phyloP scores from a whole-genome alignment of 768 basidiomycete genomes.

The Pseudohyphozyma bogoriensis region DNA sequence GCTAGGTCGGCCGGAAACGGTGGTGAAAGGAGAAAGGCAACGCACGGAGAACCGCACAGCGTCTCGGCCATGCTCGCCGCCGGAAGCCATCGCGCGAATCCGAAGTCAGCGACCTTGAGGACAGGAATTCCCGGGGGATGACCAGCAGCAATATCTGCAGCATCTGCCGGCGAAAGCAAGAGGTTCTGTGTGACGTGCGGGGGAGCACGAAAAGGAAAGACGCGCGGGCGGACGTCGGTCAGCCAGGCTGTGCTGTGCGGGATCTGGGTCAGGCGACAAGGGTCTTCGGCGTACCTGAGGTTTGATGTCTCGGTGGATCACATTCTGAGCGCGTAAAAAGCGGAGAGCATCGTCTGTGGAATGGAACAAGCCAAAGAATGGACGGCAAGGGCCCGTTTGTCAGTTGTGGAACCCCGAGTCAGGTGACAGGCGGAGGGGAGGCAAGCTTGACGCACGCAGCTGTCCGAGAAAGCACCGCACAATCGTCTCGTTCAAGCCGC shows the following conservation, averaged over 20 bases:
- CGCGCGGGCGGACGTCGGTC: background rate
- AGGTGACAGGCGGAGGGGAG: no score
- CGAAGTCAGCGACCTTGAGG: constrained; percentile 95
- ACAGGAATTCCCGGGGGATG: constrained; percentile 88
- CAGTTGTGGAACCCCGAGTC: no score
- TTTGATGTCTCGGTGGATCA: constrained; percentile 96
- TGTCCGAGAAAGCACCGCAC: constrained; percentile 88
- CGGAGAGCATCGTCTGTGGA: constrained; percentile 77
- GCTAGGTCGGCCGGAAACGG: constrained; percentile 7
- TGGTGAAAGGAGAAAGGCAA: constrained; percentile 56
- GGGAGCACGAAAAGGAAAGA: background rate
- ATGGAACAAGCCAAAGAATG: no score
- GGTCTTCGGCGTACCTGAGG: constrained; percentile 65
- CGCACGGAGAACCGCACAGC: constrained; percentile 90
- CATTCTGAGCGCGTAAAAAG: constrained; percentile 73
- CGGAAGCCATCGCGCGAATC: constrained; percentile 86
- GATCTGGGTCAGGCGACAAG: background rate
- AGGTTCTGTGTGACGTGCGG: no score
- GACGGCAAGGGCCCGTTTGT: background rate
- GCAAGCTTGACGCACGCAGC: constrained; percentile 52
- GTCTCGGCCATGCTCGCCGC: constrained; percentile 94
- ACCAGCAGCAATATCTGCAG: constrained; percentile 68
- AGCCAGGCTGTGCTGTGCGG: background rate
- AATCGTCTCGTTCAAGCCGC: constrained; percentile 80
- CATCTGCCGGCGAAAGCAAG: constrained; percentile 69